These are phyloP conservation scores for Rhazya stricta DNA, from an alignment of 257 asterid genomes.

Conservation along the genomic window DNA sequence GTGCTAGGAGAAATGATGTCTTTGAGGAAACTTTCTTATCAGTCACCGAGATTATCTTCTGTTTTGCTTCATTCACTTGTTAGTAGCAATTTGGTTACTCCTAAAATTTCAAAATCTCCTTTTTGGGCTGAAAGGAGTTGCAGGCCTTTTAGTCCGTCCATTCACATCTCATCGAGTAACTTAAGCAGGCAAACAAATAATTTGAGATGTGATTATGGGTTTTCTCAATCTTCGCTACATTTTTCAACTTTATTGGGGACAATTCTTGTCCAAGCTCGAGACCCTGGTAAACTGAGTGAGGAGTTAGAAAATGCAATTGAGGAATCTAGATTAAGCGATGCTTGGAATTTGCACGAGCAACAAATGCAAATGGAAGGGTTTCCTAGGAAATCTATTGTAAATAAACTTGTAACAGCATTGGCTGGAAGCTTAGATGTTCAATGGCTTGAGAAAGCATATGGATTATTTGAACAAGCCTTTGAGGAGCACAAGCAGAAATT, in stretches of 20 bases:
- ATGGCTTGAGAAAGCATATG: slow-evolving; percentile 71
- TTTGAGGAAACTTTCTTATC: slow-evolving; percentile 31
- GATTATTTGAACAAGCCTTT: slow-evolving; percentile 61
- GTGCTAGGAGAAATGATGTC: slow-evolving; percentile 36
- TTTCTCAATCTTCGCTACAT: slow-evolving; percentile 21
- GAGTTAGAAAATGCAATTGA: slow-evolving; percentile 57
- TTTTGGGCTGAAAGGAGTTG: slow-evolving; percentile 20
- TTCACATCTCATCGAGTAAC: slow-evolving; percentile 3
- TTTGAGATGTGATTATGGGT: slow-evolving; percentile 18
- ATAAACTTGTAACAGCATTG: slow-evolving; percentile 47
- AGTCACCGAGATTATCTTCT: slow-evolving; percentile 19
- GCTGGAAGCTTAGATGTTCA: slow-evolving; percentile 46
- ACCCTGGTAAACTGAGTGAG: slow-evolving; percentile 65
- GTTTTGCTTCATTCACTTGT: slow-evolving; percentile 21
- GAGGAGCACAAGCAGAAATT: slow-evolving; percentile 58
- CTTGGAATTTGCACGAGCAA: slow-evolving; percentile 73
- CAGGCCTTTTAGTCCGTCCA: slow-evolving; percentile 11
- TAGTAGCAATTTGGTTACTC: slow-evolving; percentile 13
- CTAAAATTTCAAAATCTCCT: slow-evolving; percentile 21
- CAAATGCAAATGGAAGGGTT: slow-evolving; percentile 73
- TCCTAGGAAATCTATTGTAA: slow-evolving; percentile 62
- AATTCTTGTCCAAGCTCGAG: slow-evolving; percentile 82
- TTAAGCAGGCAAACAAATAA: slow-evolving; percentile 9
- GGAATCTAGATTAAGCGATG: slow-evolving; percentile 52
- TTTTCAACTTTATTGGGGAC: slow-evolving; percentile 54